These are phyloP conservation scores for Colletotrichum tofieldiae DNA, from an alignment of 2,329 filamentous ascomycete species.

Conservation along the genomic window DNA sequence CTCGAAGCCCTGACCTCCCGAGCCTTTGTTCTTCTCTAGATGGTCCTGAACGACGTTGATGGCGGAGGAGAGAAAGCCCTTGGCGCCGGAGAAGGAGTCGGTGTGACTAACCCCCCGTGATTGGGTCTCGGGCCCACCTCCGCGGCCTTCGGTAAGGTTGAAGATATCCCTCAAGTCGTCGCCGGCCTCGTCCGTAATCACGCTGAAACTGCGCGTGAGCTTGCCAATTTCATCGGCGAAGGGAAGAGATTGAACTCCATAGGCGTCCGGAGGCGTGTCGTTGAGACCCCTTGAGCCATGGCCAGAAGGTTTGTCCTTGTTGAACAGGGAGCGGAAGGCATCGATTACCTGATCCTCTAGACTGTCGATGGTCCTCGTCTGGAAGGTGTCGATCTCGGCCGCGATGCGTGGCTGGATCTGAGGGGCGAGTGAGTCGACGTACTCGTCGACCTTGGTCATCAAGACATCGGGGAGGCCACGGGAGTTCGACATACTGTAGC, in stretches of 20 bases:
- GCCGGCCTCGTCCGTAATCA: constrained; percentile 58
- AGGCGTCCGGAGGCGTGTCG: constrained; percentile 56
- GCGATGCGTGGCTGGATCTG: constrained; percentile 64
- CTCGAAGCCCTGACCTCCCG: constrained; percentile 53
- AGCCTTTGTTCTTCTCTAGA: constrained; percentile 50
- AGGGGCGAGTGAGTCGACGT: constrained; percentile 63
- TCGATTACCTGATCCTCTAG: constrained; percentile 62
- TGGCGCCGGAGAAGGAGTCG: constrained; percentile 50
- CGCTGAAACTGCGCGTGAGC: constrained; percentile 58
- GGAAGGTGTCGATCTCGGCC: constrained; percentile 60
- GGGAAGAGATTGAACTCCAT: constrained; percentile 58
- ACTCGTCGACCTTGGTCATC: constrained; percentile 62
- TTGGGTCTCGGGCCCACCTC: constrained; percentile 43
- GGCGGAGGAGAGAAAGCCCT: constrained; percentile 59
- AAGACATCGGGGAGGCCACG: constrained; percentile 59
- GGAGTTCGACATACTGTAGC: constrained; percentile 50
- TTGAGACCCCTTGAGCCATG: constrained; percentile 49
- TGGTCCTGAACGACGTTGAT: constrained; percentile 60
- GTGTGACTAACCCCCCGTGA: constrained; percentile 46
- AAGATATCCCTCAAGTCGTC: constrained; percentile 63
- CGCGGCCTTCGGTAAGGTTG: constrained; percentile 56
- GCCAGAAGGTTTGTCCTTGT: constrained; percentile 50
- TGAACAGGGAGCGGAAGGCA: constrained; percentile 62
- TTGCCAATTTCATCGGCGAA: constrained; percentile 63
- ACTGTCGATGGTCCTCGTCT: constrained; percentile 61